Evolutionary conservation across 2,329 filamentous ascomycete species (phyloP), one percentile per base, ranked within the genome.

Genomic region (Shiraia bambusicola): DNA sequence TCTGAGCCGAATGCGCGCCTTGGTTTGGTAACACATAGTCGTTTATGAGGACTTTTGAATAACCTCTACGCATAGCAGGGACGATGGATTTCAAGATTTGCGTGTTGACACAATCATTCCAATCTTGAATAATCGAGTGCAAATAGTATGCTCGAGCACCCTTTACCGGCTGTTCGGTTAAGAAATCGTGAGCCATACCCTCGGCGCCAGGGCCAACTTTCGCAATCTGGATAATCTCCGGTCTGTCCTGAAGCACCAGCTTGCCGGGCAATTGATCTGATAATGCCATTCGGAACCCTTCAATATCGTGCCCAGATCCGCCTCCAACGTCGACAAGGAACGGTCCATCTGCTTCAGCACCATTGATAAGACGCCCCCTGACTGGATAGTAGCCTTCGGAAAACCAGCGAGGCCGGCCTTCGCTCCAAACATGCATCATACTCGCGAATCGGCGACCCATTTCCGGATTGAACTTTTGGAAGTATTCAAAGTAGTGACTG

Each of bases 151-250:
- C 54, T 10, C 59, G 50, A 2, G 58, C 58, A 14, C 48, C 67
- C 55, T 69, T 65, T 0, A 71, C 48, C 58, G 58, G 55, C 32
- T 62, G 57, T 26, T 56, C 47, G 3, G 50, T 56, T 31, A 60
- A 19, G 32, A 61, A 72, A 37, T 73, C 67, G 27, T 72, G 66
- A 1, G 52, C 37, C 57, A 66, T 65, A 2, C 16, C 38, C 31
- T 66, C 56, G 5, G 66, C 54, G 0, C 54, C 39, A 7, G 50
- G 35, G 13, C 68, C 34, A 0, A 54, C 25, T 6, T 50, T 37
- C 9, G 66, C 59, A 6, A 56, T 28, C 25, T 45, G 31, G 5
- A 63, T 40, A 2, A 62, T 52, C 40, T 58, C 54, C 1, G 54
- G 54, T 0, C 52, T 34, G 9, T 61, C 60, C 30, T 63, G 57